Evolutionary conservation across 1,139 yeast species (phyloP).

Genomic region (Sugiyamaella neomexicana): DNA sequence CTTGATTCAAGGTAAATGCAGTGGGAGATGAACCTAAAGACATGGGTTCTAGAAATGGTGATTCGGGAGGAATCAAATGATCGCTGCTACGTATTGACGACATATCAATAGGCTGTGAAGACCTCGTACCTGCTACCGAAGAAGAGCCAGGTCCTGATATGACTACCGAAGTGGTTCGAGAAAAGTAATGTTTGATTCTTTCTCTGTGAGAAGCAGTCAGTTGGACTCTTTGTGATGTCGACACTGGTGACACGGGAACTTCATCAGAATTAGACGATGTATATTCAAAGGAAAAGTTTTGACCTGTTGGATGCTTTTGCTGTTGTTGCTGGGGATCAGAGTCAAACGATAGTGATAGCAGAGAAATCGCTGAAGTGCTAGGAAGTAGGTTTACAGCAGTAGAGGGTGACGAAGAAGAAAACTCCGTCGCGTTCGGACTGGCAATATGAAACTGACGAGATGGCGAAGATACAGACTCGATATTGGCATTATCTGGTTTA

Average conservation of each 20-base stretch:
- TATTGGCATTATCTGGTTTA: neutral
- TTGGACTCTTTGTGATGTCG: slow-evolving; percentile 10
- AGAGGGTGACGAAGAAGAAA: slow-evolving; percentile 14
- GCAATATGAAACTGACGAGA: slow-evolving; percentile 2
- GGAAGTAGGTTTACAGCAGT: slow-evolving; percentile 22
- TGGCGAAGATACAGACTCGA: slow-evolving; percentile 1
- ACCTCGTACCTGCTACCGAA: slow-evolving; percentile 6
- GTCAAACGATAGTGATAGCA: slow-evolving; percentile 28
- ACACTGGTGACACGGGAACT: neutral
- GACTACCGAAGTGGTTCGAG: slow-evolving; percentile 4
- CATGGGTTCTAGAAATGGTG: slow-evolving; percentile 28
- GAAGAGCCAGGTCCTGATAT: slow-evolving; percentile 12
- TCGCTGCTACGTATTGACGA: slow-evolving; percentile 2
- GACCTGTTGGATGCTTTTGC: slow-evolving; percentile 3
- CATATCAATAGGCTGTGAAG: slow-evolving; percentile 6
- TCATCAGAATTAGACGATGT: neutral
- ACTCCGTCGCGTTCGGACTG: slow-evolving; percentile 6
- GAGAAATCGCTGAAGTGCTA: slow-evolving; percentile 29
- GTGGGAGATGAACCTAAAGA: slow-evolving; percentile 26
- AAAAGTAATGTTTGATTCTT: slow-evolving; percentile 13
- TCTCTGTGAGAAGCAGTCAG: slow-evolving; percentile 12
- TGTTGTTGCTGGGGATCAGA: slow-evolving; percentile 6
- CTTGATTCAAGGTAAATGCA: slow-evolving; percentile 17
- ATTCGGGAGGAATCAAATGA: slow-evolving; percentile 23
- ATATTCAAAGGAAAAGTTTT: neutral